A percentile compares a stretch with the other conserved stretches of the same genome.
phyloP scores from a whole-genome alignment of 2,329 filamentous ascomycete genomes.

The Stenocarpella maydis region DNA sequence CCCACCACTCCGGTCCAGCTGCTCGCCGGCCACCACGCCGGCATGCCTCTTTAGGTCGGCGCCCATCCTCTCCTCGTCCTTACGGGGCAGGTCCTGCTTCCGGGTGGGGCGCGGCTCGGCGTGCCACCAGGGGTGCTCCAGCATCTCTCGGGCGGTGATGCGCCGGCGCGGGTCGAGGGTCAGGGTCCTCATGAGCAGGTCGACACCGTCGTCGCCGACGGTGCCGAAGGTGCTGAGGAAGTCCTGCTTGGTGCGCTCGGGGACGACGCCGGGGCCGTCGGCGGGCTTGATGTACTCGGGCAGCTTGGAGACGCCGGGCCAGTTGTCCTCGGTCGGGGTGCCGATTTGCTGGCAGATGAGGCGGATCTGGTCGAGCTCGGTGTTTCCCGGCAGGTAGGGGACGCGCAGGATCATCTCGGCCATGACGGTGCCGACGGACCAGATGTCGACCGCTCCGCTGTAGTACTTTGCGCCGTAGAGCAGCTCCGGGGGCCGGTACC shows the following conservation, averaged over 20 bases:
- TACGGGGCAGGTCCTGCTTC: constrained; percentile 82
- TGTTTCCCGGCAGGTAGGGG: constrained; percentile 84
- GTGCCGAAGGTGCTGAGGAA: constrained; percentile 82
- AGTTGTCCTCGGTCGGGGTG: constrained; percentile 91
- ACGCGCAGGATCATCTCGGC: constrained; percentile 86
- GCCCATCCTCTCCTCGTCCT: constrained; percentile 77
- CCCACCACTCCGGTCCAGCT: constrained; percentile 74
- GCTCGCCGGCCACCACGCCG: constrained; percentile 63
- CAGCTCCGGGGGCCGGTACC: constrained; percentile 95
- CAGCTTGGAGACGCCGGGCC: constrained; percentile 88
- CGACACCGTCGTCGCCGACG: constrained; percentile 82
- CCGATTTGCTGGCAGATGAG: constrained; percentile 87
- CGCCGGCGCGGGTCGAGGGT: constrained; percentile 86
- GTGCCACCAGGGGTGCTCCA: constrained; percentile 88
- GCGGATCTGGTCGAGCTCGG: constrained; percentile 85
- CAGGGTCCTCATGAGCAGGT: constrained; percentile 86
- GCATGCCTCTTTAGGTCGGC: constrained; percentile 82
- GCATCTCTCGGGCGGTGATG: constrained; percentile 77
- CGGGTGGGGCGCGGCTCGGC: constrained; percentile 83
- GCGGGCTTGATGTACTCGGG: constrained; percentile 80
- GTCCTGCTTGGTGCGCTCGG: constrained; percentile 72
- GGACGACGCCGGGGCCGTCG: constrained; percentile 53
- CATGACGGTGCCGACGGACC: constrained; percentile 92
- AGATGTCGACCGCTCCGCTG: constrained; percentile 89
- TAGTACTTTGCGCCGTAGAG: constrained; percentile 92